phyloP scores from a whole-genome alignment of 2,329 filamentous ascomycete genomes.

The Penicillium capsulatum region DNA sequence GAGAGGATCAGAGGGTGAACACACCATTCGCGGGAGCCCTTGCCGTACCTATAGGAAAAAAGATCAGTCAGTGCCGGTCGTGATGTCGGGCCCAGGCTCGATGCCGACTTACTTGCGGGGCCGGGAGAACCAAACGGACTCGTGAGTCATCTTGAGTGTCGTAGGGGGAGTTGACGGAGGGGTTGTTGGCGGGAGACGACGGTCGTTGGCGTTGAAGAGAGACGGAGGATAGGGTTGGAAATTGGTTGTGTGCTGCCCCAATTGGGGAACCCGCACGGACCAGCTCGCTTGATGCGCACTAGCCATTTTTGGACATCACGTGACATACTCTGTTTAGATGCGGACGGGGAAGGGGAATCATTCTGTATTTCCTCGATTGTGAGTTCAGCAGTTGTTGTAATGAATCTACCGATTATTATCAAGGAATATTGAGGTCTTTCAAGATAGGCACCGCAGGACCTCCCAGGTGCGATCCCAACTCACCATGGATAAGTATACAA shows the following conservation, averaged over 20 bases:
- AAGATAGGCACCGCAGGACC: too few species aligned
- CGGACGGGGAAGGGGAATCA: too few species aligned
- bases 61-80: slow-evolving; percentile 16
- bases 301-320: slow-evolving; percentile 20
- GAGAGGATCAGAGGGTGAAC: slow-evolving; percentile 36
- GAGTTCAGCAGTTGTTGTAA: too few species aligned
- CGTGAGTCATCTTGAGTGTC: slow-evolving; percentile 72
- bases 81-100: slow-evolving; percentile 5
- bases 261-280: slow-evolving; percentile 26
- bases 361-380: too few species aligned
- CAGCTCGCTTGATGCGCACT: slow-evolving; percentile 32
- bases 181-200: slow-evolving; percentile 32
- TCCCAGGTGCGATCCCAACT: too few species aligned
- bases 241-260: slow-evolving; percentile 34
- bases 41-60: slow-evolving; percentile 56
- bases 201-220: slow-evolving; percentile 35
- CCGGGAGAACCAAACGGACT: slow-evolving; percentile 99
- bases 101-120: slow-evolving; percentile 73
- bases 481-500: too few species aligned
- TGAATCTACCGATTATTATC: too few species aligned
- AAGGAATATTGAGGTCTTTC: too few species aligned
- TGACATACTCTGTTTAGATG: slow-evolving; percentile 1
- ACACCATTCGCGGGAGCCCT: slow-evolving; percentile 91
- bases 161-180: slow-evolving; percentile 32
- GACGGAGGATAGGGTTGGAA: slow-evolving; percentile 32